Base-by-base conservation (phyloP, 139 green algal species). In the Astrephomene gubernaculifera region DNA sequence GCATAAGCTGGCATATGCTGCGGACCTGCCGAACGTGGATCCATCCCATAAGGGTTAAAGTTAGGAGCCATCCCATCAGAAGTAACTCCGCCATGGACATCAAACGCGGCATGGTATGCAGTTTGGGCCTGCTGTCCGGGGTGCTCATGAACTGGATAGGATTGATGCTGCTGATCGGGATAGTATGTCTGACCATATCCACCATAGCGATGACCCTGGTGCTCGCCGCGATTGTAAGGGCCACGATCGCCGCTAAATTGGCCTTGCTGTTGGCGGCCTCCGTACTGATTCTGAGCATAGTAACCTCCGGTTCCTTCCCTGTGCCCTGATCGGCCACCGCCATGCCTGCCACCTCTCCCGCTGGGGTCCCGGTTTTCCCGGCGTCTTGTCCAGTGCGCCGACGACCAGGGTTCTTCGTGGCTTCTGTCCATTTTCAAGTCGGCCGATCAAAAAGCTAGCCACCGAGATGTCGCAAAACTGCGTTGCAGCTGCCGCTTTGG, bases 211-310 rank as follows among this genome's bases (percentile, higher is more conserved):
- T 39, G 38, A 1, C 68, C 68, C 35, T 75, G 68, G 10, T 75
- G 38, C 24, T 54, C 21, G 22, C 68, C 68, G 8, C 38, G 68
- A 53, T 75, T 38, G 36, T 25, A 35, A 9, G 17, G 25, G 38
- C 17, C 2, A 33, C 38, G 38, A 1, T 54, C 43, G 10, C 43
- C 43, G 29, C 12, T 41, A 41, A n/a, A 63, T 25, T 78, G 41
- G 7, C 70, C 44, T 27, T 78, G 70, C 70, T 78, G 70, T 43
- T 78, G 65, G 2, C 35, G 80, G 8, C 79, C 63, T 27, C 53
- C 63, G 29, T 76, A 38, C 35, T 79, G 80, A 35, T 79, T 29
- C 1, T 39, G n/a, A 0, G 43, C 53, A 22, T 68, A 38, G 17
- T 81, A 53, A 5, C 65, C 65, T 29, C 65, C 65, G 29, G 33